phyloP scores from a whole-genome alignment of 805 yeast species.

The Wickerhamomyces bisporus region DNA sequence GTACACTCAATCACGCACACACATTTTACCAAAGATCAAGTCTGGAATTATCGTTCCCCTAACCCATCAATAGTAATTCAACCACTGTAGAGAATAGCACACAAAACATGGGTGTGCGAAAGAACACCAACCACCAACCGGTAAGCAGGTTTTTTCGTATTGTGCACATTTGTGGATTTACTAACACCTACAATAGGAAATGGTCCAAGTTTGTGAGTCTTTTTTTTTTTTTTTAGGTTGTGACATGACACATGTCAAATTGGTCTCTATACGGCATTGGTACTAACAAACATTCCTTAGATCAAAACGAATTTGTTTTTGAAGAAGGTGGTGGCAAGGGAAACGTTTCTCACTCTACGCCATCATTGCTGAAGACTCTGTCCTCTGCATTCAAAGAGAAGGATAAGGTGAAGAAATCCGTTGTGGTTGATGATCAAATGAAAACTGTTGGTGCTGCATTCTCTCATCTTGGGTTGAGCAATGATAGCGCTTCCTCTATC shows the following conservation, averaged over 20 bases:
- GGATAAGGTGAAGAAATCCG: slow-evolving; percentile 19
- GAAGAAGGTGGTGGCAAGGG: slow-evolving; percentile 69
- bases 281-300: slow-evolving; percentile 7
- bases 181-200: slow-evolving; percentile 26
- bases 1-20: no score
- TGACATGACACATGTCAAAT: background rate
- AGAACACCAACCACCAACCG: slow-evolving; percentile 10
- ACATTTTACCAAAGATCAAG: no score
- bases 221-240: no score
- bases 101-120: slow-evolving; percentile 15
- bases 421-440: slow-evolving; percentile 27
- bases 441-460: slow-evolving; percentile 51
- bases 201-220: slow-evolving; percentile 31
- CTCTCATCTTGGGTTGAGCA: slow-evolving; percentile 44
- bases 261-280: background rate
- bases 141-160: slow-evolving; percentile 11
- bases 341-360: slow-evolving; percentile 44
- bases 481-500: slow-evolving; percentile 13
- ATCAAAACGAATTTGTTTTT: slow-evolving; percentile 53
- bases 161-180: background rate
- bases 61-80: background rate
- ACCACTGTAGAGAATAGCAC: background rate
- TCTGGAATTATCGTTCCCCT: no score
- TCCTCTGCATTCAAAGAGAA: slow-evolving; percentile 24
- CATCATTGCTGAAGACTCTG: slow-evolving; percentile 21